Base-by-base conservation (phyloP, 2,329 filamentous ascomycete genomes). In the Paecilomyces formosus region DNA sequence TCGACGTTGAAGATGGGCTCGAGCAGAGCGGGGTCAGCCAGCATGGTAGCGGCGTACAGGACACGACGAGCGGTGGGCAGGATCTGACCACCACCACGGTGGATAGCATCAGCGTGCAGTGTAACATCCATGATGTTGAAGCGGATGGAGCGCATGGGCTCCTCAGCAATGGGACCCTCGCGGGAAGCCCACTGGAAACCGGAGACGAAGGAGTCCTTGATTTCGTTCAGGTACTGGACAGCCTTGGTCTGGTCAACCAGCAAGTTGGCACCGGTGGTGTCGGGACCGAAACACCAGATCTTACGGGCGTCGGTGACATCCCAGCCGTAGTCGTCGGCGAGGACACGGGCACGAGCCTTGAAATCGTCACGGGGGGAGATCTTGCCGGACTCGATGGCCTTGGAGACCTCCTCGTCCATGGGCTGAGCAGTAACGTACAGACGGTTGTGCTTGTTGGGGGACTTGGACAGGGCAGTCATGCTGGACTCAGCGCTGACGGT, bases 381-480 rank as follows among this genome's bases (percentile, higher is more conserved):
- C 85, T 92, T 94, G 83, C 94, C 94, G 58, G 75, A 67, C 84
- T 99, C 94, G 66, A 99, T 99, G 73, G 89, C 90, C 74, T 86
- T 85, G 70, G 90, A 84, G 62, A 99, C 88, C 70, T 97, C 94
- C 85, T 99, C 94, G 53, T 86, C 86, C 58, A 99, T 84, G 70
- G 94, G 94, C 81, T 92, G 82, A 66, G 94, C 94, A 79, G 85
- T 86, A 81, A 99, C 88, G 85, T 97, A 99, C 62, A 99, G 85
- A 92, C 94, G 93, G 87, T 99, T 99, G 89, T 99, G 94, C 91
- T 99, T 99, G 90, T 99, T 99, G 83, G 94, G 94, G 54, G 94
- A 99, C 86, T 99, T 99, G 80, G 94, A 97, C 73, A 99, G 85
- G 69, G 94, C 94, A 74, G 90, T 95, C 74, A 97, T 97, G 85